Base-by-base conservation (phyloP, 1,284 basidiomycete genomes). In the Sanghuangporus weigelae region DNA sequence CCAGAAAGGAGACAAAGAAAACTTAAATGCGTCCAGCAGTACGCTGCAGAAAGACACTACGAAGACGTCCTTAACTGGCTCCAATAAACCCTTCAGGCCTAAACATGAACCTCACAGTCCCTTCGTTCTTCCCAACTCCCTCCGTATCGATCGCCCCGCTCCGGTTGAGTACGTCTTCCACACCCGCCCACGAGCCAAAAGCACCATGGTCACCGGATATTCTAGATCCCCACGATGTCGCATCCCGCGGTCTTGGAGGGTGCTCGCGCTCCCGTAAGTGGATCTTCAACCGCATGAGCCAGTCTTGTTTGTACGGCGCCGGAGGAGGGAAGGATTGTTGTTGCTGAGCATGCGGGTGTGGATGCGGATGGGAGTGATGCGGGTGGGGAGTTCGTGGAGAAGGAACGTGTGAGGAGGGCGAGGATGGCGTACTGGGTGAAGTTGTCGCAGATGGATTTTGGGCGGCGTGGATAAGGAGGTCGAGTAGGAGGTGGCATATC, bases 61-160 rank as follows among this genome's bases (percentile, higher is more conserved):
- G n/a, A n/a, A 10, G 10, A 26, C 6, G 16, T 14, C 26, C 8
- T 35, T 35, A 60, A 23, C 56, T 39, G 14, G 57, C n/a, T 12
- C 51, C 58, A 10, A 55, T 31, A 35, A 60, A 46, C 49, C 57
- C 54, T 44, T 63, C 62, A 11, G 90, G 90, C 51, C 83, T 86
- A 69, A 92, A 95, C 67, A 94, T 75, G 74, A 94, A 96, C 66
- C 93, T 79, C 14, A 93, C 86, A 6, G 92, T 95, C 26, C 87
- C 89, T 68, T 93, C 91, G 70, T 92, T 93, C 71, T 84, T 82
- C 14, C 91, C 91, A 40, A 92, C 77, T 26, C 85, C 74, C 23
- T 75, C 73, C 8, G 71, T 71, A 26, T 74, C 74, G 12, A 68
- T 67, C 6, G 56, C 36, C 14, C 73, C 71, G 31, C 48, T 60